Evolutionary conservation across 148 eudicot species (phyloP), one percentile per base, ranked within the genome.

Genomic region (Limonium bicolor): DNA sequence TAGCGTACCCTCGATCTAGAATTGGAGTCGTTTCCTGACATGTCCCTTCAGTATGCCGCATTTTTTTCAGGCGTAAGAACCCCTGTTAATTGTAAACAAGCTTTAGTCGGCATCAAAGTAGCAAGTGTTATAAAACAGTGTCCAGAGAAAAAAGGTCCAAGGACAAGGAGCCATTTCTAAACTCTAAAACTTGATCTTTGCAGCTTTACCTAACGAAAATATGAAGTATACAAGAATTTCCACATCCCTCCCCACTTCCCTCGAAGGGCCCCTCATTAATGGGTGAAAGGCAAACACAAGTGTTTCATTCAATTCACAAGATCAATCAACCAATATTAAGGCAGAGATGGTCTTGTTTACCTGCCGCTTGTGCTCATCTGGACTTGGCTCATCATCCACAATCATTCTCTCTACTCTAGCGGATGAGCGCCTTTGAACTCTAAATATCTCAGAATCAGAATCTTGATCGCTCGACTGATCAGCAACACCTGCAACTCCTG

Each of bases 361-460:
- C 93, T 72, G 80, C 41, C 56, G 49, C 20, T 69, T 74, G 23
- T 40, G 26, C 17, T 42, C 44, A 5, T 48, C 50, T 19, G 62
- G 43, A 49, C 59, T 51, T 8, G 36, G 9, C 41, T 59, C 48
- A 29, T 51, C 67, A 21, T 55, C 53, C 27, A 38, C 41, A 53
- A 54, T 60, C 47, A 53, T 68, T 46, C 62, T 68, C 49, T 50
- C 85, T 33, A 40, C 38, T 60, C 76, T 80, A 23, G 60, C 23
- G 20, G 77, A 58, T 55, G 95, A 81, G 16, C 95, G 71, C 4
- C 99, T 73, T 61, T 81, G 80, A 26, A 92, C 94, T 57, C 95
- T 67, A 57, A 92, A 92, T 49, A 76, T 73, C 68, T 76, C 88
- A 9, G 88, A 73, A 72, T 92, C 95, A 49, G 94, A 85, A 52